Conservation (phyloP, 192 early-diverging fungal genomes). For the Neocallimastix lanati region DNA sequence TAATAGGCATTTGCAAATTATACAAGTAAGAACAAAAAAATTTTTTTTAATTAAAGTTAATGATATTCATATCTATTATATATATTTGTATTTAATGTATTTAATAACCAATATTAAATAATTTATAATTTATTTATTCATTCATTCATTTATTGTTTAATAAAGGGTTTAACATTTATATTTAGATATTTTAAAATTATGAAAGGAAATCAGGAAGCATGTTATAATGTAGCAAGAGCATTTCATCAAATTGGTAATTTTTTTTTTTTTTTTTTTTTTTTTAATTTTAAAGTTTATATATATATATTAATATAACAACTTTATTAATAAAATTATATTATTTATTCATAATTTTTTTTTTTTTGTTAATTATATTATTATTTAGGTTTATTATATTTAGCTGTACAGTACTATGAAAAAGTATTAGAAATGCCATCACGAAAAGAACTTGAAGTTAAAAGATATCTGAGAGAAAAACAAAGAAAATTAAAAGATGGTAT, state of each 20-base stretch:
- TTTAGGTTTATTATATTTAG: conserved; percentile 53
- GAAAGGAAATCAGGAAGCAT: conserved; percentile 30
- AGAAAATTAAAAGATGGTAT: conserved; percentile 22
- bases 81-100: too few species aligned
- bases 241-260: conserved; percentile 54
- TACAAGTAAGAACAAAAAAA: conserved; percentile 25
- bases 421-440: conserved; percentile 41
- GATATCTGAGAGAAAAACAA: conserved; percentile 10
- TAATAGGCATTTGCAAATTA: conserved; percentile 48
- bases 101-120: too few species aligned
- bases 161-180: conserved; percentile 41
- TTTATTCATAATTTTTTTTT: neutral
- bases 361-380: too few species aligned
- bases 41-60: too few species aligned
- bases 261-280: too few species aligned
- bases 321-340: neutral
- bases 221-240: conserved; percentile 74
- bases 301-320: too few species aligned
- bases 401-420: conserved; percentile 66
- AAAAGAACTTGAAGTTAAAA: neutral
- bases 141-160: too few species aligned
- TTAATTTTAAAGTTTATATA: too few species aligned
- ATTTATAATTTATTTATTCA: too few species aligned
- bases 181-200: conserved; percentile 34
- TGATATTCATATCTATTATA: too few species aligned